A percentile compares a stretch with the other conserved stretches of the same genome.
Evolutionary conservation across 352 stramenopile species (phyloP).

Genomic region (Elongisporangium prolatum): DNA sequence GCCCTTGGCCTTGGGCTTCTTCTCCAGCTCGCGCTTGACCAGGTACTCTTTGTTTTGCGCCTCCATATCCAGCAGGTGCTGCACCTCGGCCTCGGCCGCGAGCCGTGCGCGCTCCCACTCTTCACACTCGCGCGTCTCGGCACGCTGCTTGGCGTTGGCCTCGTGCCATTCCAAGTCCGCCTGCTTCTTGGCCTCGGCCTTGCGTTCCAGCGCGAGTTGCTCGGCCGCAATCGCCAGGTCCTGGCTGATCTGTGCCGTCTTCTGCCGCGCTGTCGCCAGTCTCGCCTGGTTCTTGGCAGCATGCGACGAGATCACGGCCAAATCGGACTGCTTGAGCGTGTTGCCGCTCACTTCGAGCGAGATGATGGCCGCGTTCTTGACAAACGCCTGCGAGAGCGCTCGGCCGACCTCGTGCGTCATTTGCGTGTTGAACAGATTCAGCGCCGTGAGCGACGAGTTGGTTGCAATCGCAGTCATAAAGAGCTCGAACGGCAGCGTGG

Average conservation of each 20-base stretch:
- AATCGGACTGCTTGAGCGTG: slow-evolving; percentile 35
- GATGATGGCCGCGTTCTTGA: slow-evolving; percentile 44
- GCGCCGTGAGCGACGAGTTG: slow-evolving; percentile 34
- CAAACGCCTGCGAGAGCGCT: slow-evolving; percentile 32
- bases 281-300: slow-evolving; percentile 40
- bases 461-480: slow-evolving; percentile 32
- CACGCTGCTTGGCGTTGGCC: slow-evolving; percentile 40
- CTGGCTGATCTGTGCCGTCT: slow-evolving; percentile 12
- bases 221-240: slow-evolving; percentile 27
- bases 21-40: slow-evolving; percentile 30
- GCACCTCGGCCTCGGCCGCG: slow-evolving; percentile 36
- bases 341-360: slow-evolving; percentile 50
- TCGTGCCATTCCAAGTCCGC: slow-evolving; percentile 47
- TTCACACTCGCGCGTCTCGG: slow-evolving; percentile 35
- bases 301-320: slow-evolving; percentile 32
- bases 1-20: slow-evolving; percentile 47
- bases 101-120: slow-evolving; percentile 45
- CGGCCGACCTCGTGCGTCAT: slow-evolving; percentile 46
- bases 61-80: slow-evolving; percentile 43
- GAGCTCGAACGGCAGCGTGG: slow-evolving; percentile 18
- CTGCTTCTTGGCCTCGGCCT: slow-evolving; percentile 28
- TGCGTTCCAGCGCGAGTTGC: slow-evolving; percentile 24
- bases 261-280: slow-evolving; percentile 20
- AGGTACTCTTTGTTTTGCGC: slow-evolving; percentile 53
- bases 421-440: slow-evolving; percentile 61